A percentile compares a stretch with the other conserved stretches of the same genome.
phyloP scores from a whole-genome alignment of 768 basidiomycete genomes.

The Mycena leptocephala region DNA sequence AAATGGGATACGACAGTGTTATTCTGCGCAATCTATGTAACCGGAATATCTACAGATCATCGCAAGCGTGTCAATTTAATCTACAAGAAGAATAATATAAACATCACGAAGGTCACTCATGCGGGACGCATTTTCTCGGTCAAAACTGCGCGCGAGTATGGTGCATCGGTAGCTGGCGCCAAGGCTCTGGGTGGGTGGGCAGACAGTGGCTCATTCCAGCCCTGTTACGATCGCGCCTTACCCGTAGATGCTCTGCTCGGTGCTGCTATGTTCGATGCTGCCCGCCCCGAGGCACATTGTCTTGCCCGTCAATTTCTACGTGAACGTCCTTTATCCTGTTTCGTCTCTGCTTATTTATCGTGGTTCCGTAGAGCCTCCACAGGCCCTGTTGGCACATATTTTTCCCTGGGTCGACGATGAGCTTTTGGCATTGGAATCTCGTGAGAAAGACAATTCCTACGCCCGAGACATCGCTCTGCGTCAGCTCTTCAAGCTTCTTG shows the following conservation, averaged over 20 bases:
- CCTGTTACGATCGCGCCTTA: slow-evolving; percentile 48
- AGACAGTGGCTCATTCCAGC: slow-evolving; percentile 40
- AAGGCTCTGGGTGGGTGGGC: slow-evolving; percentile 54
- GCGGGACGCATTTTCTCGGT: slow-evolving; percentile 48
- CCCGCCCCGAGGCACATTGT: slow-evolving; percentile 43
- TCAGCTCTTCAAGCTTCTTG: no score
- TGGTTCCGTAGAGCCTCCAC: slow-evolving; percentile 38
- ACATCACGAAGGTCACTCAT: slow-evolving; percentile 52
- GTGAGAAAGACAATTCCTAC: not conserved
- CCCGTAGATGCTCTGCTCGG: slow-evolving; percentile 49
- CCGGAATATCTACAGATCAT: slow-evolving; percentile 39
- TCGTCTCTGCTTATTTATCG: not conserved
- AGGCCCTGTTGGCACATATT: slow-evolving; percentile 26
- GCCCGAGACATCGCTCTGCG: slow-evolving; percentile 44
- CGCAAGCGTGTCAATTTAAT: slow-evolving; percentile 43
- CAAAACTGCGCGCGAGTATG: slow-evolving; percentile 44
- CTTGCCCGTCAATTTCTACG: no score
- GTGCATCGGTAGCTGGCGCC: slow-evolving; percentile 42
- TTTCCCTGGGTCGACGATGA: slow-evolving; percentile 49
- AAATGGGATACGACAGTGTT: slow-evolving; percentile 18
- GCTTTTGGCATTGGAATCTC: not conserved
- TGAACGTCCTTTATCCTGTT: slow-evolving; percentile 25
- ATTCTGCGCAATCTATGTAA: not conserved
- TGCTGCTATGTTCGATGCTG: slow-evolving; percentile 49
- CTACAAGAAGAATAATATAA: slow-evolving; percentile 41